These are phyloP conservation scores for Eutrema salsugineum DNA, from an alignment of 441 rosid species.

Conservation along the genomic window DNA sequence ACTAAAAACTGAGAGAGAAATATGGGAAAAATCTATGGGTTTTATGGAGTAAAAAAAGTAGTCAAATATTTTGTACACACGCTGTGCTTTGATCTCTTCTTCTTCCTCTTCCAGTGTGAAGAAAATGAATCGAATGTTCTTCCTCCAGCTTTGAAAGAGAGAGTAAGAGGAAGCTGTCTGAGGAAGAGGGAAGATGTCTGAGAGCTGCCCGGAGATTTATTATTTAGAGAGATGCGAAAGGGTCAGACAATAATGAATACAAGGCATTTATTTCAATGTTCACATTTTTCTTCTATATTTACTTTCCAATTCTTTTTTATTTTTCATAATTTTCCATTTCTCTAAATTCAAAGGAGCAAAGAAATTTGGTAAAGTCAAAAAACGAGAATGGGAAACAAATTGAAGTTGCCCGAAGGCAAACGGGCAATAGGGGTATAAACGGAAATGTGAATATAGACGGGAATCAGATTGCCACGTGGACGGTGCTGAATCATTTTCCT, in stretches of 20 bases:
- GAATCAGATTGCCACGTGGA: conserved; percentile 12
- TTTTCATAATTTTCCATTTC: background rate
- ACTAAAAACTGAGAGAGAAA: background rate
- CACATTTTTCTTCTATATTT: background rate
- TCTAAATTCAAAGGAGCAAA: background rate
- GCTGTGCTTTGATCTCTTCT: background rate
- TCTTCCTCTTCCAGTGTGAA: conserved; percentile 4
- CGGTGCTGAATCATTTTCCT: background rate
- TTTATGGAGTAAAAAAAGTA: background rate
- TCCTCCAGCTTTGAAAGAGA: conserved; percentile 12
- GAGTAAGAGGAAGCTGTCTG: conserved; percentile 7
- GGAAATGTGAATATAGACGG: background rate
- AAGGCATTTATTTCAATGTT: conserved; percentile 4
- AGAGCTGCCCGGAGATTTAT: conserved; percentile 24
- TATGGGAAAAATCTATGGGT: background rate
- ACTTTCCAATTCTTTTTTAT: background rate
- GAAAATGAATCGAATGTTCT: background rate
- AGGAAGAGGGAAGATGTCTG: conserved; percentile 16
- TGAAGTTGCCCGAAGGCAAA: conserved; percentile 36
- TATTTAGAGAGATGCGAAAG: background rate
- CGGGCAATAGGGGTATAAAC: conserved; percentile 39
- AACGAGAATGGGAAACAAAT: background rate
- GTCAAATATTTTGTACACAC: background rate
- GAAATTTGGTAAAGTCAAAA: background rate
- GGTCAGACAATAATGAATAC: conserved; percentile 21